Evolutionary conservation across 768 basidiomycete genomes (phyloP), one percentile per base, ranked within the genome.

Genomic region (Suillus alpinus): DNA sequence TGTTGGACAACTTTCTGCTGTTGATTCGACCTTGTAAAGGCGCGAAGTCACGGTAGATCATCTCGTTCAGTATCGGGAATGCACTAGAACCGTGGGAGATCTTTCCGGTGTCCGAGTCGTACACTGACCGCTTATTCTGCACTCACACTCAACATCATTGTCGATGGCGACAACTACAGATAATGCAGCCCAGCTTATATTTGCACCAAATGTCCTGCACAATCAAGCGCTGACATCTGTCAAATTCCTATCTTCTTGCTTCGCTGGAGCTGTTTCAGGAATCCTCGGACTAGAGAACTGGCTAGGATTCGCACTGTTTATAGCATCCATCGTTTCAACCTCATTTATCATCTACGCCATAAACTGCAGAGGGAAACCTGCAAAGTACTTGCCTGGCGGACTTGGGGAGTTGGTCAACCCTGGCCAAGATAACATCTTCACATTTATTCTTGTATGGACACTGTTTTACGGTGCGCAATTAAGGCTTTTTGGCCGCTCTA

Each of bases 371-470:
- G 84, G 86, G 3, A 79, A 77, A 36, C 87, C 90, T 0, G 67
- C 74, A 44, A 88, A 85, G 66, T 92, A 85, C 72, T 68, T 88
- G 18, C 76, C 81, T 47, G 85, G 86, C 5, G 89, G 89, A 2
- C 68, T 84, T 62, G 75, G 80, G 73, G 90, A 90, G 58, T 75
- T 96, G 40, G 76, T 88, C 51, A 93, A 89, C 63, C 89, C 95
- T 0, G 93, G 93, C 10, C 91, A 94, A 74, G 95, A 97, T 74
- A 95, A 94, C 65, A 77, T 88, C 18, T 92, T 94, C 68, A 92
- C 93, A 3, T 98, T 95, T 68, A 83, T 98, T 60, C 83, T 97
- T 32, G 88, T 91, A 23, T 98, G 95, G 95, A 98, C 95, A 39
- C 77, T 96, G 59, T 91, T 95, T 72, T 96, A 92, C 72, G 95